Base-by-base conservation (phyloP, 2,329 filamentous ascomycete genomes). In the Phialemonium atrogriseum region DNA sequence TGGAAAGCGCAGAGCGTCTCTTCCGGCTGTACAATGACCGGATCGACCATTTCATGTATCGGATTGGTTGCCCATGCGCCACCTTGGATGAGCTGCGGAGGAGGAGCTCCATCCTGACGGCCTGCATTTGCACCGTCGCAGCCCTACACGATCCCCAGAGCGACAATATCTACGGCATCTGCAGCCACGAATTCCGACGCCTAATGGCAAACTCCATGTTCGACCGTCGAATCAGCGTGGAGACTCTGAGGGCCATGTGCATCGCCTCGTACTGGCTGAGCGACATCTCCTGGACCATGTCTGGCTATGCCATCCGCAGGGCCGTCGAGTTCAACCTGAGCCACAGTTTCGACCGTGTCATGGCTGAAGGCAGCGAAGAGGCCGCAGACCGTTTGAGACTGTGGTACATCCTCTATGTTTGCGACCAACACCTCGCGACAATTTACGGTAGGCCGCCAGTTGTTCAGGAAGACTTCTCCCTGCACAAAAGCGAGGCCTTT, bases 201-300 rank as follows among this genome's bases (percentile, higher is more conserved):
- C 54, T 77, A 4, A 67, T 75, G 27, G 66, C 70, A 10, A 60
- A 52, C 7, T 39, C 54, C 2, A 50, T 60, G 32, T 56, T 60
- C 5, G 52, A 58, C 16, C 43, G 55, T 2, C 47, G 47, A 1
- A 46, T 58, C 0, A 48, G 55, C 11, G 44, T 52, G 5, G 73
- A 78, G 33, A 67, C 73, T 34, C 62, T 79, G 14, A 62, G 73
- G 3, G 74, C 70, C 4, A 61, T 78, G 22, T 75, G 70, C 24
- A 66, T 78, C 4, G 73, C 70, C 0, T 67, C 73, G 0, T 78
- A 77, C 42, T 79, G 74, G 75, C 58, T 78, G 0, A 71, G 70
- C 4, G 73, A 79, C 37, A 56, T 77, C 13, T 75, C 70, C 4
- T 77, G 74, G 70, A 77, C 72, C 42, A 56, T 79, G 1, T 74